Conservation (phyloP, 2,329 filamentous ascomycete genomes). For the Epichloe brachyelytri region DNA sequence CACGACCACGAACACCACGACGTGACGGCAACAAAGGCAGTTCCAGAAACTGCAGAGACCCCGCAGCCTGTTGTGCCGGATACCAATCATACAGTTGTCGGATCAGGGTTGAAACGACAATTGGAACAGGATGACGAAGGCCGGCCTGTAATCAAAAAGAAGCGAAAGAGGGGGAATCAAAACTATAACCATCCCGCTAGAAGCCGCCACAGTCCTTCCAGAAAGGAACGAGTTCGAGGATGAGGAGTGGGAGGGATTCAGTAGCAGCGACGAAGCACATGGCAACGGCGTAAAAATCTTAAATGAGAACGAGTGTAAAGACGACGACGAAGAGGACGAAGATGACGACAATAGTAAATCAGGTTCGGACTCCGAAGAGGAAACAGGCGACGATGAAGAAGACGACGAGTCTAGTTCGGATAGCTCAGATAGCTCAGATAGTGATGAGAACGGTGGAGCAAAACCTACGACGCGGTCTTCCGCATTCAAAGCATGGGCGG, state of each 20-base stretch:
- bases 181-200: slow-evolving; percentile 34
- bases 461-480: slow-evolving; percentile 28
- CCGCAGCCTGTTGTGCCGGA: background rate
- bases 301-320: slow-evolving; percentile 13
- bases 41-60: background rate
- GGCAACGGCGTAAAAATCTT: slow-evolving; percentile 1
- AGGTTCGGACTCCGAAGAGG: slow-evolving; percentile 9
- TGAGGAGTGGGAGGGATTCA: slow-evolving; percentile 52
- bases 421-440: slow-evolving; percentile 15
- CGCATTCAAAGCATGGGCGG: slow-evolving; percentile 91
- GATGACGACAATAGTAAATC: slow-evolving; percentile 21
- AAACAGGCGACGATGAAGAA: slow-evolving; percentile 16
- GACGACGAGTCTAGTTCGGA: slow-evolving; percentile 21
- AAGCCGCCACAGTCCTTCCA: slow-evolving; percentile 22
- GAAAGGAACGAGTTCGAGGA: slow-evolving; percentile 24
- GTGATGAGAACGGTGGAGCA: slow-evolving; percentile 16
- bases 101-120: slow-evolving; percentile 77
- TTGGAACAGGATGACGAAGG: slow-evolving; percentile 70
- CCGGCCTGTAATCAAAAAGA: slow-evolving; percentile 68
- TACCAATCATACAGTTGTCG: slow-evolving; percentile 25
- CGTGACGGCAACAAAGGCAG: background rate
- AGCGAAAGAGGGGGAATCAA: slow-evolving; percentile 57
- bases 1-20: slow-evolving; percentile 11
- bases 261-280: slow-evolving; percentile 30
- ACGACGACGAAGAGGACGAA: slow-evolving; percentile 14